Evolutionary conservation across 2,329 filamentous ascomycete species (phyloP).

Genomic region (Pezicula radicicola): DNA sequence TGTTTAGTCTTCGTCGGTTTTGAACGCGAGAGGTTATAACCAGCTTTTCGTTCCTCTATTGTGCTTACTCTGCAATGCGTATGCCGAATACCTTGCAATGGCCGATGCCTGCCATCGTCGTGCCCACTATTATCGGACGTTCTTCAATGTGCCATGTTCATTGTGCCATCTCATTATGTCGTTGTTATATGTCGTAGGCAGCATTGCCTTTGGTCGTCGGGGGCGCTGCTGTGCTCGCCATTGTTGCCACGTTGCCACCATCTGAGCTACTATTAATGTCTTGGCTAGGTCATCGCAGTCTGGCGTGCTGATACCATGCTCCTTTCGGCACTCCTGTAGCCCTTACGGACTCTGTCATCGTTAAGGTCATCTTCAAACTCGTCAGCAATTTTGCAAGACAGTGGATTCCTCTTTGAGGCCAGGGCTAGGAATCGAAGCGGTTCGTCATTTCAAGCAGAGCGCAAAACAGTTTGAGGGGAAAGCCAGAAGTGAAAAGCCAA

Average conservation of each 20-base stretch:
- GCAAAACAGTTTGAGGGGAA: not conserved
- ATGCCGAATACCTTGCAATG: not conserved
- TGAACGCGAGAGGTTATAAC: not conserved
- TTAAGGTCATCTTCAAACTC: not conserved
- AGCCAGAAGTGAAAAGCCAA: not conserved
- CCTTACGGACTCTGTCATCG: not conserved
- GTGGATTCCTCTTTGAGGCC: not conserved
- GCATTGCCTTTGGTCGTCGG: not conserved
- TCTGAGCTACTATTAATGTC: not conserved
- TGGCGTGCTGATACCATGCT: slow-evolving; percentile 2
- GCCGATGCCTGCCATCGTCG: not conserved
- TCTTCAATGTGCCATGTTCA: no score
- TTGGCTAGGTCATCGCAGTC: not conserved
- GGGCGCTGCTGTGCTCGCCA: not conserved
- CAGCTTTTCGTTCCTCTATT: not conserved
- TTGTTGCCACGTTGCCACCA: not conserved
- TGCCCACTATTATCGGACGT: no score
- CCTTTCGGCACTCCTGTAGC: not conserved
- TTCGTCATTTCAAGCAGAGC: slow-evolving; percentile 2
- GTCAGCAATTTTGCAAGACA: not conserved
- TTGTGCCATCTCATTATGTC: not conserved
- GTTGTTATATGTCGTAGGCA: not conserved
- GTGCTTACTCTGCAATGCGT: not conserved
- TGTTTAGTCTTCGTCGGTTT: not conserved
- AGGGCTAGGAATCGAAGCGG: slow-evolving; percentile 1